Evolutionary conservation across 2,329 filamentous ascomycete species (phyloP).

Genomic region (Monosporascus sp.): DNA sequence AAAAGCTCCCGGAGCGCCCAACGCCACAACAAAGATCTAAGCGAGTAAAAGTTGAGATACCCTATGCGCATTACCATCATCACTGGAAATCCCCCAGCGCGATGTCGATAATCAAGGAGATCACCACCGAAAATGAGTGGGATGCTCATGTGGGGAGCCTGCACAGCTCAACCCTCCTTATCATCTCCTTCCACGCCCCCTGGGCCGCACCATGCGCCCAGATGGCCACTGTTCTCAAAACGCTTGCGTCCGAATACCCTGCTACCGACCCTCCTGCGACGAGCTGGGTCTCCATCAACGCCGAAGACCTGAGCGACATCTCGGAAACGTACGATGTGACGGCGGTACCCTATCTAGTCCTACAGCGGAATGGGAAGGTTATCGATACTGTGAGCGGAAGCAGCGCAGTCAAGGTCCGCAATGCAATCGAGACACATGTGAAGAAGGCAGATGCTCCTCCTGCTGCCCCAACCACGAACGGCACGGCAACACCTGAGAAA

Average conservation of each 20-base stretch:
- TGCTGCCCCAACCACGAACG: conserved; percentile 31
- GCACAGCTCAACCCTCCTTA: conserved; percentile 65
- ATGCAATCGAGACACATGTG: conserved; percentile 79
- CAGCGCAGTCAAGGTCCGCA: conserved; percentile 79
- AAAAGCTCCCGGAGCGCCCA: no score
- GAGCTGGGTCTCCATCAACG: conserved; percentile 86
- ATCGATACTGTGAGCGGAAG: conserved; percentile 86
- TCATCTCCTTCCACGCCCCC: conserved; percentile 92
- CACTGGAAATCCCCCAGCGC: neutral
- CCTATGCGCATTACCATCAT: neutral
- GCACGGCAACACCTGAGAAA: conserved; percentile 33
- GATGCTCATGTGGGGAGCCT: conserved; percentile 61
- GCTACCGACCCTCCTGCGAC: conserved; percentile 60
- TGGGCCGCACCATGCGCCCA: conserved; percentile 96
- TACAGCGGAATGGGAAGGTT: conserved; percentile 69
- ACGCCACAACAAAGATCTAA: neutral
- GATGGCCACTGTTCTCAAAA: conserved; percentile 81
- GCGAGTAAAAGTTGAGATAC: neutral
- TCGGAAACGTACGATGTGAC: conserved; percentile 92
- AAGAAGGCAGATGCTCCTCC: conserved; percentile 37
- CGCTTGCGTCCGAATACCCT: conserved; percentile 83
- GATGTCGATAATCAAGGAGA: conserved; percentile 75
- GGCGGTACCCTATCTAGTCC: conserved; percentile 86
- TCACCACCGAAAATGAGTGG: conserved; percentile 72
- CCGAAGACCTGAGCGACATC: conserved; percentile 88